These are phyloP conservation scores for Prunella vulgaris DNA, from an alignment of 257 asterid genomes.

Conservation along the genomic window DNA sequence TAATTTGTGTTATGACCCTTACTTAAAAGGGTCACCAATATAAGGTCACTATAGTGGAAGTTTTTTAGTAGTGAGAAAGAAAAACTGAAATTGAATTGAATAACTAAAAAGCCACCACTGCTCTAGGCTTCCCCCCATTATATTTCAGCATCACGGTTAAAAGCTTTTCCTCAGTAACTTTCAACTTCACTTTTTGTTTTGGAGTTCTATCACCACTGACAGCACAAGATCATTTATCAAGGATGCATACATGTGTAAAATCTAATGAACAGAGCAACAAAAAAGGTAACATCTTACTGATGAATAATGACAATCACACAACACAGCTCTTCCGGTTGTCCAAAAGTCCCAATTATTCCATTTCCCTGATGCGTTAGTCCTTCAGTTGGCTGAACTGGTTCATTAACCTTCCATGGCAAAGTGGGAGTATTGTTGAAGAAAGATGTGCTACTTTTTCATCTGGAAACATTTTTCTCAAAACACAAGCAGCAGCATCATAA, in stretches of 20 bases:
- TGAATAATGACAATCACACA: constrained; percentile 91
- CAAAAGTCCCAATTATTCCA: constrained; percentile 84
- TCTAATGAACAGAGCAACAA: not conserved
- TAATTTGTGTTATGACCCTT: too few relatives aligned
- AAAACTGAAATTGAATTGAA: constrained; percentile 17
- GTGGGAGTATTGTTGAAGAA: constrained; percentile 71
- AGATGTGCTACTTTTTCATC: constrained; percentile 99
- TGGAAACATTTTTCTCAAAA: constrained; percentile 86
- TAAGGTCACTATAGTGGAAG: too few relatives aligned
- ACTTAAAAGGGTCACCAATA: too few relatives aligned
- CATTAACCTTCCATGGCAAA: constrained; percentile 89
- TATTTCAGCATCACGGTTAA: constrained; percentile 91
- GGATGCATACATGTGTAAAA: constrained; percentile 9
- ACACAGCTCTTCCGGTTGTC: constrained; percentile 92
- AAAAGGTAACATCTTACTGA: constrained; percentile 55
- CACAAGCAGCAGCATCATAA: constrained; percentile 93
- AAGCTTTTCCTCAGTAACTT: constrained; percentile 93
- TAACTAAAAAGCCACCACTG: constrained; percentile 57
- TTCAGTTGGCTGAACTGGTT: constrained; percentile 79
- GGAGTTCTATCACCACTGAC: constrained; percentile 99
- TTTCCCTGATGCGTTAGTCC: constrained; percentile 95
- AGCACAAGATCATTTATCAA: constrained; percentile 23
- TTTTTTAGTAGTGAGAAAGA: too few relatives aligned
- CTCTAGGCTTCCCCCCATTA: constrained; percentile 89
- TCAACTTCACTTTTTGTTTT: constrained; percentile 95